These are phyloP conservation scores for Nothomitra cinnamomea DNA, from an alignment of 2,329 filamentous ascomycete species.

Conservation along the genomic window DNA sequence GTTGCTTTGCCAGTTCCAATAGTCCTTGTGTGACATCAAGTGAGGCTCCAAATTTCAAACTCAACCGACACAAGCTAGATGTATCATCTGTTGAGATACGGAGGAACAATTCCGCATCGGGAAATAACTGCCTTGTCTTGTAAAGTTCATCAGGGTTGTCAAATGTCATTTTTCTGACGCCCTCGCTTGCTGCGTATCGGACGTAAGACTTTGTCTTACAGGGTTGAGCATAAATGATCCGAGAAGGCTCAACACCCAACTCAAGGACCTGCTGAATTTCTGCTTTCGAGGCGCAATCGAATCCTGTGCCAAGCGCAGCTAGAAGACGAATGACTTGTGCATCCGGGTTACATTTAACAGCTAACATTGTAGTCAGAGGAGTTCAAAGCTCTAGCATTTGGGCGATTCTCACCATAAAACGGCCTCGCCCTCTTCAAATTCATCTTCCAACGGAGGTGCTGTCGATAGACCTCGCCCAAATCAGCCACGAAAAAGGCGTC, in stretches of 20 bases:
- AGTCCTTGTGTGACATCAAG: constrained; percentile 66
- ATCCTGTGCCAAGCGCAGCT: constrained; percentile 75
- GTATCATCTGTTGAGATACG: constrained; percentile 95
- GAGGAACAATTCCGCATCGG: constrained; percentile 76
- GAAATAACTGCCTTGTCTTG: constrained; percentile 89
- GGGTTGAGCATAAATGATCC: constrained; percentile 97
- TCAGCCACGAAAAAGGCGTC: constrained; percentile 98
- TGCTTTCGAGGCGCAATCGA: constrained; percentile 94
- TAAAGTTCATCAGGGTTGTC: constrained; percentile 96
- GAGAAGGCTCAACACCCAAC: constrained; percentile 67
- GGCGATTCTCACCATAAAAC: constrained; percentile 61
- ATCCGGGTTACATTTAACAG: constrained; percentile 98
- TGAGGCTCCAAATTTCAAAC: constrained; percentile 91
- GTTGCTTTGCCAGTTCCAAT: constrained; percentile 59
- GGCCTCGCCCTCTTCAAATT: constrained; percentile 84
- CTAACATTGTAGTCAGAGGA: constrained; percentile 27
- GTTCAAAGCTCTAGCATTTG: constrained; percentile 6
- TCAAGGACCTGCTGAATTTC: constrained; percentile 86
- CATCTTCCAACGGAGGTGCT: constrained; percentile 96
- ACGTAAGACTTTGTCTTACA: constrained; percentile 99
- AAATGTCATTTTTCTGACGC: constrained; percentile 97
- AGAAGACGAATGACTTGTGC: constrained; percentile 75
- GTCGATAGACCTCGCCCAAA: constrained; percentile 94
- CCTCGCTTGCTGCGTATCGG: constrained; percentile 66
- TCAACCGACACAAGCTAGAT: constrained; percentile 81